Evolutionary conservation across 768 basidiomycete species (phyloP).

Genomic region (Boletus reticuloceps): DNA sequence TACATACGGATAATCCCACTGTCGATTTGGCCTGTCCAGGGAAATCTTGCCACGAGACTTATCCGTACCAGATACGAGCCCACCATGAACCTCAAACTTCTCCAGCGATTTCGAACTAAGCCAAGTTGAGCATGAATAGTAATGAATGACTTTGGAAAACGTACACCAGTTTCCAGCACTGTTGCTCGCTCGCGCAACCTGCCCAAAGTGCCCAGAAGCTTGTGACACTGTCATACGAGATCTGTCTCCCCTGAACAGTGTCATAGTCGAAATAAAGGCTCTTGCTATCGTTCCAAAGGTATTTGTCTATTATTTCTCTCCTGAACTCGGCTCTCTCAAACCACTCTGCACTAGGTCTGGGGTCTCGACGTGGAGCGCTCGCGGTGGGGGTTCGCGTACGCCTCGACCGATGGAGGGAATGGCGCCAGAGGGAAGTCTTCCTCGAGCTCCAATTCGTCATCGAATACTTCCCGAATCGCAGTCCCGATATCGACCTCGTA

Average conservation of each 20-base stretch:
- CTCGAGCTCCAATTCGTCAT: constrained; percentile 86
- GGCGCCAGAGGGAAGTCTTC: constrained; percentile 90
- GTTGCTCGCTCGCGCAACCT: constrained; percentile 94
- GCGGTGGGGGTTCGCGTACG: constrained; percentile 61
- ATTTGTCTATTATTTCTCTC: constrained; percentile 81
- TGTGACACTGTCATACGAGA: constrained; percentile 95
- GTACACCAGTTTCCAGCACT: constrained; percentile 90
- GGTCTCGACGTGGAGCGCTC: constrained; percentile 56
- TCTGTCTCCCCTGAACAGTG: constrained; percentile 86
- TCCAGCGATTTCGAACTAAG: constrained; percentile 77
- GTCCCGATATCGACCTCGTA: constrained; percentile 99
- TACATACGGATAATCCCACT: constrained; percentile 96
- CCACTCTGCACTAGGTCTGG: constrained; percentile 89
- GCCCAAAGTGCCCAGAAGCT: constrained; percentile 97
- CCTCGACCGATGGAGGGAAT: constrained; percentile 79
- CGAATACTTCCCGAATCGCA: constrained; percentile 93
- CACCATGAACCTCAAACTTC: constrained; percentile 96
- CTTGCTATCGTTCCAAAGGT: constrained; percentile 97
- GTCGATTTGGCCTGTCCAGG: constrained; percentile 93
- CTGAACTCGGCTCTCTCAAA: constrained; percentile 85
- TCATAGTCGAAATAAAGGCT: constrained; percentile 96
- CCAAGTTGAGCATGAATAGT: constrained; percentile 15
- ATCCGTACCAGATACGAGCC: constrained; percentile 94
- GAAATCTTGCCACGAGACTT: constrained; percentile 95
- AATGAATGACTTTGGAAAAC: constrained; percentile 31